Percentiles rank a stretch among this genome's conserved stretches.
Conservation (phyloP, 768 basidiomycete genomes). For the Lactarius vividus region DNA sequence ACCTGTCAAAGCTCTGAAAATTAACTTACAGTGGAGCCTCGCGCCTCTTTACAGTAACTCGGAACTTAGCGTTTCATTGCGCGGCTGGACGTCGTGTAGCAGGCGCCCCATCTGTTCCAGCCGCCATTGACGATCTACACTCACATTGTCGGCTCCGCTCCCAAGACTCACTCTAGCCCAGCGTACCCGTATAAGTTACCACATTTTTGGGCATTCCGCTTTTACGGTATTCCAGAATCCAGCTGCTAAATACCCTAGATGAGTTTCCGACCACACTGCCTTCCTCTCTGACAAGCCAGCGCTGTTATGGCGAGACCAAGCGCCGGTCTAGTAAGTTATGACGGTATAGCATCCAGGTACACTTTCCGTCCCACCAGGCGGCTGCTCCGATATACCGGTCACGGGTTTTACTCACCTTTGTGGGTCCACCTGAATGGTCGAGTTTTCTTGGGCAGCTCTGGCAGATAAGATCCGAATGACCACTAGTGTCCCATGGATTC, state of each 20-base stretch:
- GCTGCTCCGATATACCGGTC: constrained; percentile 14
- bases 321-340: not conserved
- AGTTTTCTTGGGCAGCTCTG: constrained; percentile 13
- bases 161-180: too few relatives aligned
- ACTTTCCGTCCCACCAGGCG: constrained; percentile 1
- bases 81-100: constrained; percentile 5
- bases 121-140: not conserved
- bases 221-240: constrained; percentile 12
- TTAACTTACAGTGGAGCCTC: constrained; percentile 1
- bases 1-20: not conserved
- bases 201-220: constrained; percentile 15
- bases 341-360: not conserved
- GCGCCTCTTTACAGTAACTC: not conserved
- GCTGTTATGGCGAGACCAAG: constrained; percentile 4
- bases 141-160: too few relatives aligned
- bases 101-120: constrained; percentile 14
- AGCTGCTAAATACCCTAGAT: not conserved
- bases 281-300: not conserved
- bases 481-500: not conserved
- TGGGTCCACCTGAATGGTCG: constrained; percentile 7
- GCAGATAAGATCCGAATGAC: not conserved
- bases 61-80: too few relatives aligned
- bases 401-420: constrained; percentile 3
- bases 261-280: constrained; percentile 2
- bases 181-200: not conserved